Percentiles rank a stretch among this genome's conserved stretches.
Conservation (phyloP, 2,329 filamentous ascomycete species). For the Colletotrichum sp. region DNA sequence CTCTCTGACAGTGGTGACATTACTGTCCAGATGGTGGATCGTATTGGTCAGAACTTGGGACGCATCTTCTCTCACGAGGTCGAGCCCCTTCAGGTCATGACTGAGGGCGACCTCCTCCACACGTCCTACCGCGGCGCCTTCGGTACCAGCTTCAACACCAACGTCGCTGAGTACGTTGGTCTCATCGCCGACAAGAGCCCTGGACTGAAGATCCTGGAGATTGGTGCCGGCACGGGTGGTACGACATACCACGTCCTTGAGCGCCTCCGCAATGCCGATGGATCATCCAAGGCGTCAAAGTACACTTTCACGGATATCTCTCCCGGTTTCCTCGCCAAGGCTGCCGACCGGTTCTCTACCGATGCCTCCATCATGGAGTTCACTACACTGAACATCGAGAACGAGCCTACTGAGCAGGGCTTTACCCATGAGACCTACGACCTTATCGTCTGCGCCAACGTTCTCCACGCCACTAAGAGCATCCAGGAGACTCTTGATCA, state of each 20-base stretch:
- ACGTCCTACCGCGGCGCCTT: constrained; percentile 30
- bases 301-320: constrained; percentile 53
- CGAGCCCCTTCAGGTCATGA: constrained; percentile 40
- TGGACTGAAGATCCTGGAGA: constrained; percentile 12
- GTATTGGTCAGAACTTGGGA: constrained; percentile 24
- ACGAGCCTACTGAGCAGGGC: constrained; percentile 33
- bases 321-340: constrained; percentile 43
- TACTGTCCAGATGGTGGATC: constrained; percentile 11
- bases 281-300: constrained; percentile 6
- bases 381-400: constrained; percentile 33
- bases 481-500: constrained; percentile 26
- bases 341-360: constrained; percentile 30
- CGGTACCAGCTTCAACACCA: constrained; percentile 13
- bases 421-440: constrained; percentile 37
- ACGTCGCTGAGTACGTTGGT: constrained; percentile 10
- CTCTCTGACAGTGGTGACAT: constrained; percentile 13
- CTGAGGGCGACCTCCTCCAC: constrained; percentile 35
- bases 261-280: constrained; percentile 11
- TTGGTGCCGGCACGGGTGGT: constrained; percentile 10
- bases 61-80: constrained; percentile 33
- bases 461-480: constrained; percentile 32
- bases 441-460: constrained; percentile 35
- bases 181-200: constrained; percentile 27
- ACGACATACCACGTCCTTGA: constrained; percentile 11
- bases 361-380: constrained; percentile 25